Evolutionary conservation across 169 alveolate species (phyloP), one percentile per base, ranked within the genome.

Genomic region (Theileria orientalis): DNA sequence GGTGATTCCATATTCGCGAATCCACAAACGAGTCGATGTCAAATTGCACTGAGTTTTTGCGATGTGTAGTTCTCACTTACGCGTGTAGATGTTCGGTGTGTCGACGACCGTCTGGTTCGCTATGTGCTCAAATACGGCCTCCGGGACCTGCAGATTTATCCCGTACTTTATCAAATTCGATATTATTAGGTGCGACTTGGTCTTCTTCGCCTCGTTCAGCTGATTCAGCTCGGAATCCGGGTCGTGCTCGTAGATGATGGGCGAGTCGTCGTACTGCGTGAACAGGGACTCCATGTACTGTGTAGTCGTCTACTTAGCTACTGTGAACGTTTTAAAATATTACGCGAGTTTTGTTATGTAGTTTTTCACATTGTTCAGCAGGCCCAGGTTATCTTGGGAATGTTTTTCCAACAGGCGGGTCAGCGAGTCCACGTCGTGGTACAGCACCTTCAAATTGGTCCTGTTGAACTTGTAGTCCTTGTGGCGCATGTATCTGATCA

Each of bases 91-190:
- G 8, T 40, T 64, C 8, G 74, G 74, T 54, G 74, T 35, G 7
- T 5, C 47, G 1, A 30, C 19, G 2, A 32, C 27, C 69, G 27
- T 32, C 27, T 42, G n/a, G 19, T 44, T 35, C 1, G 54, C 23
- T 2, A 42, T 27, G 21, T 32, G 47, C 21, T 42, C 37, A 8
- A 46, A 29, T 19, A 46, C 23, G 19, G 19, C 54, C 27, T 46
- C 69, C 19, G 74, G 23, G 23, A 49, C 69, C 27, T 46, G 6
- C 14, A 46, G 27, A 16, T 51, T 64, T 35, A 64, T 64, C 21
- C 74, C 74, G 27, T 64, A 64, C 16, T 64, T 64, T 35, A 64
- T 64, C 27, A 64, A 64, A 64, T 64, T 64, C 27, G 74, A 64
- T 21, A 64, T 46, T 40, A 64, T 42, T 32, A 46, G 23, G 23